Percentiles rank a stretch among this genome's conserved stretches.
phyloP scores from a whole-genome alignment of 1,139 yeast species.

The Pichia sp. region DNA sequence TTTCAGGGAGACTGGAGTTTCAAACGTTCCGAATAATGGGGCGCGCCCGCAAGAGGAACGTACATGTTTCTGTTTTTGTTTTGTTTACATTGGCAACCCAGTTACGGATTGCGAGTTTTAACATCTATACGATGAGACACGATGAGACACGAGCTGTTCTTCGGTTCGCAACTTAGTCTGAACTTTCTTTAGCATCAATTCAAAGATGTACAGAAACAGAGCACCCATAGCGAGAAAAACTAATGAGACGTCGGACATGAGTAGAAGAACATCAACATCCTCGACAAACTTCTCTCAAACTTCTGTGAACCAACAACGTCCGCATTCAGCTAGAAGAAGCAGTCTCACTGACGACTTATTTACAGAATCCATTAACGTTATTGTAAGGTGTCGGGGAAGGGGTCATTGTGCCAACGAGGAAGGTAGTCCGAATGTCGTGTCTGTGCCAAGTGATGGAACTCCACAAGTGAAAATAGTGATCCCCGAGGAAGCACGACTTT shows the following conservation, averaged over 20 bases:
- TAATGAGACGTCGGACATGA: not conserved
- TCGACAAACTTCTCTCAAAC: not conserved
- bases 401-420: conserved; percentile 65
- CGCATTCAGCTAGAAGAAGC: not conserved
- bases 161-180: not conserved
- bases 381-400: conserved; percentile 84
- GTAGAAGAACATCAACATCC: not conserved
- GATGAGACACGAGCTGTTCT: not conserved
- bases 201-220: not conserved
- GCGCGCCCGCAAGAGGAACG: not conserved
- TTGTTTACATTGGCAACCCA: not conserved
- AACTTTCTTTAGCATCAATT: not conserved
- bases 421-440: conserved; percentile 71
- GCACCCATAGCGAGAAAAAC: not conserved
- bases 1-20: not conserved
- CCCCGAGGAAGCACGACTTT: conserved; percentile 20
- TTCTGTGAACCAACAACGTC: not conserved
- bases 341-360: conserved; percentile 4
- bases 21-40: not conserved
- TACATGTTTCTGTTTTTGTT: not conserved
- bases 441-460: conserved; percentile 43
- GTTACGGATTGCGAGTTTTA: not conserved
- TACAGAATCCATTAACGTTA: conserved; percentile 49
- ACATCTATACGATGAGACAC: too few relatives aligned
- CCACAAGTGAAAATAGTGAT: conserved; percentile 39